Percentiles rank a stretch among this genome's conserved stretches.
Evolutionary conservation across 192 early-diverging fungal genomes (phyloP).

Genomic region (Backusella tuberculispora): DNA sequence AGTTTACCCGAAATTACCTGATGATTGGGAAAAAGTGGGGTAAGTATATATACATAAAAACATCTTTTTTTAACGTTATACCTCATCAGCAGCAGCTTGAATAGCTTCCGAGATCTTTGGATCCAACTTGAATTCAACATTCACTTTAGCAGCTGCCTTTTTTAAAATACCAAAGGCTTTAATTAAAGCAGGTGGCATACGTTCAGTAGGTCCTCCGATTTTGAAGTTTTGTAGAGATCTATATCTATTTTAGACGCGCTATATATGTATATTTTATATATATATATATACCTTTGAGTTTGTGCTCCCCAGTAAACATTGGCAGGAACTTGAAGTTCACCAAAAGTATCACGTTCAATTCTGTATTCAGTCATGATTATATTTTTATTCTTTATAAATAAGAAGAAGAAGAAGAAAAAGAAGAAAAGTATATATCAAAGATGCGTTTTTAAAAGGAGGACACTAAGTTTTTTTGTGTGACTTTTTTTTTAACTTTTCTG

Average conservation of each 20-base stretch:
- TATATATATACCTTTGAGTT: slow-evolving; percentile 76
- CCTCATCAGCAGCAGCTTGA: slow-evolving; percentile 86
- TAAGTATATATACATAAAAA: not conserved
- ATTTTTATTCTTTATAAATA: not conserved
- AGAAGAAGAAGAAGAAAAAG: slow-evolving; percentile 21
- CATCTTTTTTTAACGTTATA: slow-evolving; percentile 20
- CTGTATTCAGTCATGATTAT: slow-evolving; percentile 36
- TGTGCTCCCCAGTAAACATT: slow-evolving; percentile 97
- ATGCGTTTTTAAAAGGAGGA: slow-evolving; percentile 6
- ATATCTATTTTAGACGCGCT: not conserved
- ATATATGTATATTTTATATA: not conserved
- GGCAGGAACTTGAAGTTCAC: slow-evolving; percentile 89
- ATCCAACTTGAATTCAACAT: slow-evolving; percentile 86
- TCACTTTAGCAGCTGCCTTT: slow-evolving; percentile 90
- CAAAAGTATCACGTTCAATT: slow-evolving; percentile 86
- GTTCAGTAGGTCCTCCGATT: slow-evolving; percentile 88
- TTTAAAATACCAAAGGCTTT: slow-evolving; percentile 93
- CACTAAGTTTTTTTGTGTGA: not conserved
- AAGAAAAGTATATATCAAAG: slow-evolving; percentile 17
- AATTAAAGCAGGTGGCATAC: slow-evolving; percentile 94
- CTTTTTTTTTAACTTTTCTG: not conserved
- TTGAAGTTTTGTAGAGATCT: slow-evolving; percentile 94
- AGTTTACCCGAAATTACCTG: slow-evolving; percentile 89
- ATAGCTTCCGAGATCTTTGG: slow-evolving; percentile 85
- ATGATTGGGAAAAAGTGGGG: slow-evolving; percentile 1